A percentile compares a stretch with the other conserved stretches of the same genome.
These are phyloP conservation scores for Alloascoidea hylecoeti DNA, from an alignment of 805 yeast genomes.

Conservation along the genomic window DNA sequence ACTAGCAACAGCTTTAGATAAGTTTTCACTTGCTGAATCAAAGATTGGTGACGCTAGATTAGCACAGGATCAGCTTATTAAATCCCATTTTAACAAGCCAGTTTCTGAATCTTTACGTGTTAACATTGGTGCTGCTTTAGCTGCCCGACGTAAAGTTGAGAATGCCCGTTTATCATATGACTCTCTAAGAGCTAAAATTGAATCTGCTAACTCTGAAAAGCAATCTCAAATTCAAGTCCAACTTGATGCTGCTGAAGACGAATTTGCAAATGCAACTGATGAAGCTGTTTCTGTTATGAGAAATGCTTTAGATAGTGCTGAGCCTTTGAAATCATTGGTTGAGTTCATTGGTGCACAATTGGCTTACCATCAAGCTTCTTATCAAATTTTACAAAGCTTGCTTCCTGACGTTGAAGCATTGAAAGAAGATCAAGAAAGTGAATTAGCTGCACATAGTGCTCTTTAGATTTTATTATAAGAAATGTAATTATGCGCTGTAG, in stretches of 20 bases:
- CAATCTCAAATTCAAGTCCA: conserved; percentile 62
- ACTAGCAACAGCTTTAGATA: conserved; percentile 46
- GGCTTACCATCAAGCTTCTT: conserved; percentile 66
- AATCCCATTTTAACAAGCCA: conserved; percentile 53
- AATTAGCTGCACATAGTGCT: too few species aligned
- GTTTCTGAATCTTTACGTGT: conserved; percentile 47
- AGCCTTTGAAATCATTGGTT: conserved; percentile 50
- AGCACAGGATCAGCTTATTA: conserved; percentile 67
- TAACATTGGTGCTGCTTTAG: conserved; percentile 46
- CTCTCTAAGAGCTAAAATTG: conserved; percentile 48
- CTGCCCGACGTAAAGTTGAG: conserved; percentile 61
- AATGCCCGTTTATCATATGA: conserved; percentile 70
- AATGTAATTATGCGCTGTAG: too few species aligned
- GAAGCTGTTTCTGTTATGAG: conserved; percentile 77
- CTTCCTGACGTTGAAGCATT: conserved; percentile 49
- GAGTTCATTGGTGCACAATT: conserved; percentile 69
- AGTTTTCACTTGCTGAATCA: conserved; percentile 55
- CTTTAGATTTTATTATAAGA: too few species aligned
- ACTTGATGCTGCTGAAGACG: conserved; percentile 79
- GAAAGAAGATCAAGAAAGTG: conserved; percentile 33
- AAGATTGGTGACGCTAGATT: conserved; percentile 73
- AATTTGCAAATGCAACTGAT: conserved; percentile 80
- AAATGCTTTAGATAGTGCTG: conserved; percentile 58
- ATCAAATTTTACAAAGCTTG: conserved; percentile 49
- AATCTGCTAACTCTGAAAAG: conserved; percentile 41